phyloP scores from a whole-genome alignment of 108 stramenopile species.

The Schizochytrium sp. region DNA sequence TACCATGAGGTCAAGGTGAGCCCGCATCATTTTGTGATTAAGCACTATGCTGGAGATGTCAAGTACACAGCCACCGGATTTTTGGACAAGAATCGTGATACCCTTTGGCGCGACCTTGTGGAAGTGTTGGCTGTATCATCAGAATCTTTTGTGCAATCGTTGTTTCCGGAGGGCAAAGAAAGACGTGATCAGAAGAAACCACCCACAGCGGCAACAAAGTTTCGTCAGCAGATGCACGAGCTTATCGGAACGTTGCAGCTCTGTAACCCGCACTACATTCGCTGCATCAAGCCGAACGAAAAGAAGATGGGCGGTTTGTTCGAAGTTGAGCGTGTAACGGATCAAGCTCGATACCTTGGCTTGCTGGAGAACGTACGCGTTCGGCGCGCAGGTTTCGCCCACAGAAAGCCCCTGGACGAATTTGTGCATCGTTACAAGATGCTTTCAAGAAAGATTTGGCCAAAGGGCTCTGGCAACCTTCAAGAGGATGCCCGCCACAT shows the following conservation, averaged over 20 bases:
- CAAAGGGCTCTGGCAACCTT: slow-evolving; percentile 20
- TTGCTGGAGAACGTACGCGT: slow-evolving; percentile 68
- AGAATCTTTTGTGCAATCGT: not conserved
- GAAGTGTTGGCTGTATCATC: slow-evolving; percentile 52
- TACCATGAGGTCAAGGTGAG: slow-evolving; percentile 61
- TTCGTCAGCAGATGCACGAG: slow-evolving; percentile 68
- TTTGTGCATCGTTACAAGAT: slow-evolving; percentile 65
- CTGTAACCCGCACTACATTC: slow-evolving; percentile 63
- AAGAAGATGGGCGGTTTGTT: slow-evolving; percentile 35
- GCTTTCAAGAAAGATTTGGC: slow-evolving; percentile 36
- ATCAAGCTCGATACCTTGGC: slow-evolving; percentile 66
- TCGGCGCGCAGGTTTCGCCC: slow-evolving; percentile 64
- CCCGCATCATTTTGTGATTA: slow-evolving; percentile 65
- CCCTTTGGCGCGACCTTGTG: slow-evolving; percentile 53
- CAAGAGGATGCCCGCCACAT: slow-evolving; percentile 10
- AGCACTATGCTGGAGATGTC: slow-evolving; percentile 69
- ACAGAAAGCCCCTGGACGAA: slow-evolving; percentile 42
- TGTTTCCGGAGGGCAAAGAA: slow-evolving; percentile 38
- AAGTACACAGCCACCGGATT: slow-evolving; percentile 63
- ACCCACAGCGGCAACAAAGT: slow-evolving; percentile 70
- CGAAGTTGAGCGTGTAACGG: slow-evolving; percentile 63
- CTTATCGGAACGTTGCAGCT: slow-evolving; percentile 58
- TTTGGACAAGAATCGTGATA: slow-evolving; percentile 68
- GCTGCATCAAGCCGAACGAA: slow-evolving; percentile 68
- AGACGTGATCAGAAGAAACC: slow-evolving; percentile 58